Evolutionary conservation across 2,329 filamentous ascomycete genomes (phyloP), one percentile per base, ranked within the genome.

Genomic region (Colletotrichum destructivum): DNA sequence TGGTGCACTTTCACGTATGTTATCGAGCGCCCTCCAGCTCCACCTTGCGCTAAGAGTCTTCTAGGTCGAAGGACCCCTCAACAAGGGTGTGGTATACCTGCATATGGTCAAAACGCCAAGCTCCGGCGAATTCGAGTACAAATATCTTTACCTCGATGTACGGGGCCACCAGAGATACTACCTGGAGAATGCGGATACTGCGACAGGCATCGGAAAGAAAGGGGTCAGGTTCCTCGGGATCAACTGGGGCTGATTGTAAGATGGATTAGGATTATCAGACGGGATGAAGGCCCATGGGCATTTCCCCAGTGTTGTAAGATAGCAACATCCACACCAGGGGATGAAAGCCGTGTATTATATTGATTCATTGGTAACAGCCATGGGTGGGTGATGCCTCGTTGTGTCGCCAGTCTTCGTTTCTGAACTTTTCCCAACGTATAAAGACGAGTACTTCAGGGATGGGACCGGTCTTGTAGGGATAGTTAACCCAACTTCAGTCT

Each of bases 1-100:
- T 90, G 74, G 94, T 98, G 88, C 91, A 94, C 76, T 98, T 98
- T 81, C 91, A 96, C 79, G 92, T 93, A 83, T 76, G 89, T 42
- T 5, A 18, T 26, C 18, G 38, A 42, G 5, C 31, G 12, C 52
- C 31, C n/a, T 16, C 18, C 12, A 42, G n/a, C 31, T 59, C 63
- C 42, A 59, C 44, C 12, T 12, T 26, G 5, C 47, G 51, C 8
- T 68, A 61, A 82, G 61, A 49, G 42, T 6, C 42, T 3, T 67
- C 9, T 79, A 93, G 89, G 91, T 97, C 49, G 91, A 95, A 79
- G 96, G 96, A 0, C 92, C 93, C 2, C 84, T 89, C 44, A 93
- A 92, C 65, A 88, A 88, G 35, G 96, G 95, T 16, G 86, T 91
- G 0, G 95, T 94, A 8, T 87, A 91, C 75, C 84, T 97, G 65